Evolutionary conservation across 768 basidiomycete genomes (phyloP), one percentile per base, ranked within the genome.

Genomic region (Pleurotus cornucopiae): DNA sequence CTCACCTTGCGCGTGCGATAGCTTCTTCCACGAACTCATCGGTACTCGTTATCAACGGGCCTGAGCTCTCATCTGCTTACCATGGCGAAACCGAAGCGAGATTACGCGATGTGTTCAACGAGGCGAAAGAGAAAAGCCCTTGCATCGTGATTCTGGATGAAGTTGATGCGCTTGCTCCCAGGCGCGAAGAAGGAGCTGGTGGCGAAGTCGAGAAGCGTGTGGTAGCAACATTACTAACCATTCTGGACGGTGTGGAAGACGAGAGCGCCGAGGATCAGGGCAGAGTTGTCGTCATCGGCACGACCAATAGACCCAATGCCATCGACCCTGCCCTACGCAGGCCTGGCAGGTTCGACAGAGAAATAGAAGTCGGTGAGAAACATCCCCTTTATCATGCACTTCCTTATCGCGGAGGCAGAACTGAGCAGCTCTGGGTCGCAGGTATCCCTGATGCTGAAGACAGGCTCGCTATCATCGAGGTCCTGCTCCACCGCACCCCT

Each of bases 161-260:
- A 71, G 85, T 99, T 1, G 97, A 99, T 62, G 95, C 97, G 0
- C 72, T 99, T 11, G 96, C 91, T 56, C 97, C 97, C 2, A 79
- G 85, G 55, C 75, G 97, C 48, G 96, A 96, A 65, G 94, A 94
- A 4, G 83, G 88, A 2, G 86, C 90, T 1, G 92, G 91, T 0
- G 93, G 94, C 4, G 96, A 98, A 70, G 96, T 98, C 2, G 97
- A 98, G 68, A 91, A 91, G 62, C 80, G 97, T 21, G 94, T 98
- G 0, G 97, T 98, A 3, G 94, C 97, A 18, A 97, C 94, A 16
- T 74, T 99, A 46, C 72, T 99, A 63, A 98, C 97, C 2, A 82
- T 97, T 57, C 83, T 99, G 73, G 97, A 99, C 67, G 97, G 97
- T 6, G 89, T 93, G 73, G 83, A 84, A 58, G 79, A 80, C 20